Base-by-base conservation (phyloP, 495 filamentous ascomycete species). In the Penicillium atrosanguineum region DNA sequence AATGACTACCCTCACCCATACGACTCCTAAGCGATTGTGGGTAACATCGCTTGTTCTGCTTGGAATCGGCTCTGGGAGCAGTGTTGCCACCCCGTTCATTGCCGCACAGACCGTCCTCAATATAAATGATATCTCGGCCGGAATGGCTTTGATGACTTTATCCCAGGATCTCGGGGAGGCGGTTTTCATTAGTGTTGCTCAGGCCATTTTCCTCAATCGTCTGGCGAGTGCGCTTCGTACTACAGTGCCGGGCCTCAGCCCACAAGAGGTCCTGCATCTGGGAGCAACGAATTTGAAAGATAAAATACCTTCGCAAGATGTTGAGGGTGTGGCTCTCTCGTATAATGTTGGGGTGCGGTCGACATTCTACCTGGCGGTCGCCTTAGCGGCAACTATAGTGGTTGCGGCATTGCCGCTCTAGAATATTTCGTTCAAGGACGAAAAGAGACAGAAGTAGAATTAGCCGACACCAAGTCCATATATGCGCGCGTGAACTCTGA, bases 101-200 rank as follows among this genome's bases (percentile, higher is more conserved):
- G 44, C 44, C 26, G 48, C 44, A 16, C 28, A 51, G 26, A 23
- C 48, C 7, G 44, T 40, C 7, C 39, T 51, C 7, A 8, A 26
- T 6, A 18, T 44, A 44, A 31, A 37, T 8, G 48, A 51, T 44
- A 28, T 51, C 1, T 39, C 48, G 37, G 44, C 28, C 36, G 40
- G 48, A 2, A 34, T 51, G 31, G 48, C 39, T 15, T 15, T 51
- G 12, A 34, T 51, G 26, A 29, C 44, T 5, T 51, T 51, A 16
- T 39, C 48, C 0, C 48, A 51, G 28, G 44, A 39, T 14, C 44
- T 51, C 20, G 48, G 40, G 14, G 48, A 40, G 9, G 48, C 48
- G 1, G 8, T 51, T 6, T 51, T 51, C 9, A 40, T 51, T 25
- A 44, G 39, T 12, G 16, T 51, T 3, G 48, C 40, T 16, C 48